phyloP scores from a whole-genome alignment of 2,329 filamentous ascomycete species.

The Neonectria faginata region DNA sequence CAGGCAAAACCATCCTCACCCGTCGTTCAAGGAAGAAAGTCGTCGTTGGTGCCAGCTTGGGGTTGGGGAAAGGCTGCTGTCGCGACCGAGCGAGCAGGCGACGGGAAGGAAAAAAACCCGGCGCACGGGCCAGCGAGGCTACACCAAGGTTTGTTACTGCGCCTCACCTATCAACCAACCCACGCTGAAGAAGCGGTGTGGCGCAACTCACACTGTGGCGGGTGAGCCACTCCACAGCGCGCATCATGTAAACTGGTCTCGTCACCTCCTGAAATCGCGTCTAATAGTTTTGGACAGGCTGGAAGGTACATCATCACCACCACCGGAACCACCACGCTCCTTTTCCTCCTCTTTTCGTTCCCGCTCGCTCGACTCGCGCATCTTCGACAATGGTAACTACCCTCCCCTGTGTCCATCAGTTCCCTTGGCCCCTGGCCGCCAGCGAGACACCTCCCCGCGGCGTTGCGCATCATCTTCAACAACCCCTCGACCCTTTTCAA shows the following conservation, averaged over 20 bases:
- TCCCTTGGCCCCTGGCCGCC: constrained; percentile 14
- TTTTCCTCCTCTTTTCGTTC: constrained; percentile 31
- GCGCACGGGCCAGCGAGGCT: constrained; percentile 39
- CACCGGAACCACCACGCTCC: constrained; percentile 37
- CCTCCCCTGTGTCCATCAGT: not conserved
- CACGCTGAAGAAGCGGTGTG: constrained; percentile 27
- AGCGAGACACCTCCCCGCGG: constrained; percentile 40
- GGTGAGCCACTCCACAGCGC: constrained; percentile 7
- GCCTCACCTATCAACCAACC: not conserved
- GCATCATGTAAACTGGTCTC: constrained; percentile 23
- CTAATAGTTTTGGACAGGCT: constrained; percentile 42
- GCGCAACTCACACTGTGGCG: constrained; percentile 25
- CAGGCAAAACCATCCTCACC: constrained; percentile 29
- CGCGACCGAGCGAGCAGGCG: constrained; percentile 26
- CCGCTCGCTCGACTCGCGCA: constrained; percentile 36
- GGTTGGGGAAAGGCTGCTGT: constrained; percentile 30
- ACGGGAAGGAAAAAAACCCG: constrained; percentile 40
- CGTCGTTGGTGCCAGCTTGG: constrained; percentile 26
- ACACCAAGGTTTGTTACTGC: constrained; percentile 18
- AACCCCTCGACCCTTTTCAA: constrained; percentile 34
- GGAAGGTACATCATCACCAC: constrained; percentile 35
- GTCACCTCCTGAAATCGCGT: constrained; percentile 42
- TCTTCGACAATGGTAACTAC: constrained; percentile 43
- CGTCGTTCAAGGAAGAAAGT: constrained; percentile 29
- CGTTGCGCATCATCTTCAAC: constrained; percentile 30